Evolutionary conservation across 805 yeast genomes (phyloP).

Genomic region (Cyberlindnera euphorbiiphila): DNA sequence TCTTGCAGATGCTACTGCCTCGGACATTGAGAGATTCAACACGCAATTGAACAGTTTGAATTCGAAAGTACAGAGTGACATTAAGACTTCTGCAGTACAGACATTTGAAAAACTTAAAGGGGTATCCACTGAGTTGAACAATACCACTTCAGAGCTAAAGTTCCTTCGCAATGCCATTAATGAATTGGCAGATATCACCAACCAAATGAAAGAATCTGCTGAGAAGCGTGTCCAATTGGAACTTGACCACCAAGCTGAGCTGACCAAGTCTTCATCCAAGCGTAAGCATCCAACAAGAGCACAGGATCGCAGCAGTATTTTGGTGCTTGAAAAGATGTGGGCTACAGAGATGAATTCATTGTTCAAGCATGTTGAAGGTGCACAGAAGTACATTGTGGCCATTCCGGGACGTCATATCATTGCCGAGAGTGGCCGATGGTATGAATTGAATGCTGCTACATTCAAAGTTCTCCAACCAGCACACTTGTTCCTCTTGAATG

Average conservation of each 20-base stretch:
- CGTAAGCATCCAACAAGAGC: slow-evolving; percentile 46
- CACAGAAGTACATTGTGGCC: slow-evolving; percentile 72
- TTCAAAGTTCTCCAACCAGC: slow-evolving; percentile 75
- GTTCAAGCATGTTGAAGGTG: slow-evolving; percentile 86
- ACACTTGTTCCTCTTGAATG: slow-evolving; percentile 75
- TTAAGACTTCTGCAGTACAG: slow-evolving; percentile 54
- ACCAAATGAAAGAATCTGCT: slow-evolving; percentile 59
- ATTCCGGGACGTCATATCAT: slow-evolving; percentile 77
- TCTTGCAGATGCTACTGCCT: slow-evolving; percentile 62
- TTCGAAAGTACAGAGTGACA: slow-evolving; percentile 48
- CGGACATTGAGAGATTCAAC: slow-evolving; percentile 68
- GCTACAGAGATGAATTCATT: slow-evolving; percentile 62
- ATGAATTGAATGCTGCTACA: slow-evolving; percentile 79
- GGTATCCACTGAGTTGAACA: slow-evolving; percentile 55
- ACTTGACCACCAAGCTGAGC: slow-evolving; percentile 24
- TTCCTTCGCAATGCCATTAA: slow-evolving; percentile 55
- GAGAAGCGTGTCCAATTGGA: slow-evolving; percentile 50
- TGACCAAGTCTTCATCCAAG: slow-evolving; percentile 16
- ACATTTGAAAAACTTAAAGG: slow-evolving; percentile 60
- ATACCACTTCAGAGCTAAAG: slow-evolving; percentile 63
- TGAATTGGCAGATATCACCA: slow-evolving; percentile 56
- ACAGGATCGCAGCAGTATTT: slow-evolving; percentile 64
- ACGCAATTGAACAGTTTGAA: slow-evolving; percentile 48
- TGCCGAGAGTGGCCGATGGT: slow-evolving; percentile 80
- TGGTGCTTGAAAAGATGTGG: slow-evolving; percentile 80